Evolutionary conservation across 108 stramenopile genomes (phyloP).

Genomic region (Pseudonitzschia multistriata): DNA sequence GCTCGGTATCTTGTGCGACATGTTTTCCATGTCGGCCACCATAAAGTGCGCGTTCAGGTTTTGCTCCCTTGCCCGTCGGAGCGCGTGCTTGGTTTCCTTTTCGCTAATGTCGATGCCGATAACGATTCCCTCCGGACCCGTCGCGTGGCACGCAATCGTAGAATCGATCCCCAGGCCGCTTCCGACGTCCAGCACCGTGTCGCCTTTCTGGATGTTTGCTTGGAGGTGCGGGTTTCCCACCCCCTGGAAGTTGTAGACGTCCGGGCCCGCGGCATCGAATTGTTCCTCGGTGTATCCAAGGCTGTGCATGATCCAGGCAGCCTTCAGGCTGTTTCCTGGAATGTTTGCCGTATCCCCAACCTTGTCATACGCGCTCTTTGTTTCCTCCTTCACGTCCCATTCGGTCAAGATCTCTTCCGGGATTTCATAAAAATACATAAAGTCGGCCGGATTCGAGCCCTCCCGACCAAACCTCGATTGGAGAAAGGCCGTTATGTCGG

Average conservation of each 20-base stretch:
- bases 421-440: constrained; percentile 33
- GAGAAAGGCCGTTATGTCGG: not conserved
- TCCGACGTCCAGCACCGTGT: constrained; percentile 68
- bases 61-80: constrained; percentile 38
- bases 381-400: constrained; percentile 52
- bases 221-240: constrained; percentile 70
- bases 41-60: constrained; percentile 68
- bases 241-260: constrained; percentile 81
- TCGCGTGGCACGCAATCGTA: constrained; percentile 45
- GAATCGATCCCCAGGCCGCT: constrained; percentile 76
- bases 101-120: constrained; percentile 69
- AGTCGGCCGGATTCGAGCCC: constrained; percentile 40
- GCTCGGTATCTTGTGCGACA: constrained; percentile 61
- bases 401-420: constrained; percentile 26
- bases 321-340: constrained; percentile 53
- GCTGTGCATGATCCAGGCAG: constrained; percentile 62
- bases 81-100: constrained; percentile 60
- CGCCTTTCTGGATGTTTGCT: constrained; percentile 61
- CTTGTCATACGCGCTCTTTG: constrained; percentile 58
- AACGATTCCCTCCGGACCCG: constrained; percentile 49
- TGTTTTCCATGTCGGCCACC: constrained; percentile 88
- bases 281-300: constrained; percentile 64
- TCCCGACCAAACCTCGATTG: constrained; percentile 16
- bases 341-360: constrained; percentile 66
- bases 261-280: constrained; percentile 49